These are phyloP conservation scores for Biancaea sappan DNA, from an alignment of 306 rosid species.

Conservation along the genomic window DNA sequence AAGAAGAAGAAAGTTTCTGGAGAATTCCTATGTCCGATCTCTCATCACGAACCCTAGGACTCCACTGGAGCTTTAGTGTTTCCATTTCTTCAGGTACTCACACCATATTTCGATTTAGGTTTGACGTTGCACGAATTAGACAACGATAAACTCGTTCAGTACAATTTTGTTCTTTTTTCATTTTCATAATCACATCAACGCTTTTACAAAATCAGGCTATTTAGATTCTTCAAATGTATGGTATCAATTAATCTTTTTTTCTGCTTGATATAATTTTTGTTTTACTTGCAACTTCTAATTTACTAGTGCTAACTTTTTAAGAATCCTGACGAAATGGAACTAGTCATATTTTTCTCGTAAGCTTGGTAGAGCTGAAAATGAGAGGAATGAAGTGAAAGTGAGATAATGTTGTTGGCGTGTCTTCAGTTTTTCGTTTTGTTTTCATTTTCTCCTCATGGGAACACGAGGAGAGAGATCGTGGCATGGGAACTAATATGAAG, in stretches of 20 bases:
- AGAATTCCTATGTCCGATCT: constrained; percentile 53
- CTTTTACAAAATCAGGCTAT: constrained; percentile 12
- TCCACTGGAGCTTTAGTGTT: constrained; percentile 16
- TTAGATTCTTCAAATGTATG: constrained; percentile 15
- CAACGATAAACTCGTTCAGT: background rate
- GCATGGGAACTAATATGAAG: background rate
- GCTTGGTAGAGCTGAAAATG: constrained; percentile 24
- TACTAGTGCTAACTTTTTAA: background rate
- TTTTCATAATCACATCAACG: background rate
- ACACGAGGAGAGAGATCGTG: background rate
- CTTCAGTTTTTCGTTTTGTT: constrained; percentile 10
- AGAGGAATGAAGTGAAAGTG: constrained; percentile 35
- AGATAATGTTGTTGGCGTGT: constrained; percentile 12
- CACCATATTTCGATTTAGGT: constrained; percentile 23
- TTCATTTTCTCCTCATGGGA: background rate
- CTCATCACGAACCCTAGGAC: constrained; percentile 50
- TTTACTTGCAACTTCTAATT: background rate
- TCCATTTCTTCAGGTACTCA: constrained; percentile 51
- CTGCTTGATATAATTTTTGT: background rate
- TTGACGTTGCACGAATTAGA: background rate
- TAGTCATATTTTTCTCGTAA: background rate
- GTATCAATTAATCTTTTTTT: background rate
- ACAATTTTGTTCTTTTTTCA: background rate
- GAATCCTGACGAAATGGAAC: background rate
- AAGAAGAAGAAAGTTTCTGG: background rate